Evolutionary conservation across 306 rosid genomes (phyloP).

Genomic region (Casuarina glauca): DNA sequence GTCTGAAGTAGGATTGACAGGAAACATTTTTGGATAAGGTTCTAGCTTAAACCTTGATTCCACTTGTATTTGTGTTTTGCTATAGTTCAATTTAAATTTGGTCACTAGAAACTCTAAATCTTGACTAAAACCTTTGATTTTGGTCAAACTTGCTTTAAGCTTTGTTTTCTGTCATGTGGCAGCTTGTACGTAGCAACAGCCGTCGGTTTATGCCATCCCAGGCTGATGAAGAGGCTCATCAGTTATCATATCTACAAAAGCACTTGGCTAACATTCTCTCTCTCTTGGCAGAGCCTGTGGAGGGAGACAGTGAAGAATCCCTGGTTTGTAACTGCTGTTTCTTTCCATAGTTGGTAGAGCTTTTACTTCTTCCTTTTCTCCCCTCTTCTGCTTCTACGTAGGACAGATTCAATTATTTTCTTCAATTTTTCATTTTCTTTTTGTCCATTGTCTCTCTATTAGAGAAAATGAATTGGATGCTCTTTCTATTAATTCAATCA

Average conservation of each 20-base stretch:
- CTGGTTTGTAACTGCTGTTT: slow-evolving; percentile 57
- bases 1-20: background rate
- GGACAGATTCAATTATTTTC: background rate
- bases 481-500: background rate
- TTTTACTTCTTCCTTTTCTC: slow-evolving; percentile 12
- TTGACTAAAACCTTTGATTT: slow-evolving; percentile 22
- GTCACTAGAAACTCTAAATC: background rate
- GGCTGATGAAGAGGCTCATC: slow-evolving; percentile 93
- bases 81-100: background rate
- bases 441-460: background rate
- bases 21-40: background rate
- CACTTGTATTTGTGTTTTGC: background rate
- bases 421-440: background rate
- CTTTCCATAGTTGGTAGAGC: slow-evolving; percentile 9
- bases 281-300: slow-evolving; percentile 77
- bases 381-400: slow-evolving; percentile 4
- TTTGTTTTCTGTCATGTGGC: slow-evolving; percentile 36
- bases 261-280: slow-evolving; percentile 78
- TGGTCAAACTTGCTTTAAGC: slow-evolving; percentile 20
- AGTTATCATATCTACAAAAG: slow-evolving; percentile 82
- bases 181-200: slow-evolving; percentile 97
- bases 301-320: slow-evolving; percentile 77
- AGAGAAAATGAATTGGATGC: background rate
- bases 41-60: background rate
- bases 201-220: slow-evolving; percentile 82